phyloP scores from a whole-genome alignment of 2,329 filamentous ascomycete genomes.

The Phyllosticta citrichinensis region DNA sequence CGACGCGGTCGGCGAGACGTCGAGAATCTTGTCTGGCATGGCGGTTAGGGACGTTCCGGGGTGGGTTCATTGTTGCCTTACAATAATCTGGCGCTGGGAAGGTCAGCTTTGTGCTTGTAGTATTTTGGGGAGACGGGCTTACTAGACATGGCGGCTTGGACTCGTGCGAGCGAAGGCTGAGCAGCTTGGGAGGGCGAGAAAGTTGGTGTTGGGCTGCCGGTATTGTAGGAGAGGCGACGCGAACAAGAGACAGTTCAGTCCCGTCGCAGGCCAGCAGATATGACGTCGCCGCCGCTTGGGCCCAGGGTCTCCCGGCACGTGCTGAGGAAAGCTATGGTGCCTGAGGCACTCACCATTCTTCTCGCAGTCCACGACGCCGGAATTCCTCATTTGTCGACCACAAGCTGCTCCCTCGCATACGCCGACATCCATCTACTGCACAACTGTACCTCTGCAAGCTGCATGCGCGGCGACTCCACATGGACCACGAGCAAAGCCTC shows the following conservation, averaged over 20 bases:
- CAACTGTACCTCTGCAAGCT: background rate
- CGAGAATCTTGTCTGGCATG: slow-evolving; percentile 59
- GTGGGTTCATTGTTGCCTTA: background rate
- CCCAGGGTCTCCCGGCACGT: background rate
- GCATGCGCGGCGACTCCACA: background rate
- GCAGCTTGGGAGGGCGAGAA: no score
- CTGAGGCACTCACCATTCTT: background rate
- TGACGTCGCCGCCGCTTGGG: background rate
- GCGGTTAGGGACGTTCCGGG: slow-evolving; percentile 6
- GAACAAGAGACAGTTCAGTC: background rate
- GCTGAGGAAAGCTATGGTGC: background rate
- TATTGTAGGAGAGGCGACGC: background rate
- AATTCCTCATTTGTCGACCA: background rate
- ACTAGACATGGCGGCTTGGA: slow-evolving; percentile 10
- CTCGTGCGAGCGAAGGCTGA: background rate
- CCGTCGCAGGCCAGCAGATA: background rate
- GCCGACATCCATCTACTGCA: background rate
- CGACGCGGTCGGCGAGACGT: slow-evolving; percentile 61
- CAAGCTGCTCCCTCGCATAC: background rate
- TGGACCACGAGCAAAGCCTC: background rate
- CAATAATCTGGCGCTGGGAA: slow-evolving; percentile 25
- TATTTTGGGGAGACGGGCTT: background rate
- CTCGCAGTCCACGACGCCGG: background rate
- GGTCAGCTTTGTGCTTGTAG: slow-evolving; percentile 8
- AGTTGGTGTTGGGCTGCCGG: background rate